Base-by-base conservation (phyloP, 208 protist species). In the Acanthamoeba lenticulata region DNA sequence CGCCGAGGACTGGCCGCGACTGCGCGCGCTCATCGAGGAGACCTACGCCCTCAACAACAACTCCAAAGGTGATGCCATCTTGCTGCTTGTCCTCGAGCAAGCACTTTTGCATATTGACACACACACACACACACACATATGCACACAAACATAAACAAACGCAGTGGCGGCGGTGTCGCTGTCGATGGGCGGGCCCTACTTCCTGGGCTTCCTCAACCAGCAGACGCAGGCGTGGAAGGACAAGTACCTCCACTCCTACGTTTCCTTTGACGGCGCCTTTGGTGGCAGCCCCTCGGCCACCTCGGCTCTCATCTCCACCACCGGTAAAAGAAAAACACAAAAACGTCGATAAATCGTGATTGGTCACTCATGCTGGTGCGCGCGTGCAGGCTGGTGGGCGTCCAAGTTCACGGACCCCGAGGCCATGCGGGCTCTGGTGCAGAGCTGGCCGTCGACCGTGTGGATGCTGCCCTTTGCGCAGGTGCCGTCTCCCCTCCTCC, bases 121-220 rank as follows among this genome's bases (percentile, higher is more conserved):
- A n/a, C n/a, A n/a, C 49, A 21, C 49, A 2, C 0, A n/a, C 49
- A 15, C n/a, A n/a, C n/a, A n/a, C n/a, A n/a, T n/a, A 62, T 21
- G 27, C 3, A 24, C 17, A 2, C 3, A 11, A 60, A 32, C 13
- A 29, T 9, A 74, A 17, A 21, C 29, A 74, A 21, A 29, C 5
- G 19, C 65, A 74, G 65, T 74, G 65, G 65, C 65, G 65, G n/a
- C 32, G 32, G 65, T 74, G 36, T 74, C 65, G 36, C 65, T 74
- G 65, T 74, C 65, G 65, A 74, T 74, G 65, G 65, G 65, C 24
- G 65, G 65, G 29, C 65, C 65, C 65, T 74, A 74, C 65, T 74
- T 74, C 65, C 36, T 74, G 65, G 65, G 11, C 65, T 74, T 74
- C 65, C n/a, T 74, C 21, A 74, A 74, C 29, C 65, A 74, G 19